Conservation (phyloP, 2,329 filamentous ascomycete genomes). For the Clonostachys byssicola region DNA sequence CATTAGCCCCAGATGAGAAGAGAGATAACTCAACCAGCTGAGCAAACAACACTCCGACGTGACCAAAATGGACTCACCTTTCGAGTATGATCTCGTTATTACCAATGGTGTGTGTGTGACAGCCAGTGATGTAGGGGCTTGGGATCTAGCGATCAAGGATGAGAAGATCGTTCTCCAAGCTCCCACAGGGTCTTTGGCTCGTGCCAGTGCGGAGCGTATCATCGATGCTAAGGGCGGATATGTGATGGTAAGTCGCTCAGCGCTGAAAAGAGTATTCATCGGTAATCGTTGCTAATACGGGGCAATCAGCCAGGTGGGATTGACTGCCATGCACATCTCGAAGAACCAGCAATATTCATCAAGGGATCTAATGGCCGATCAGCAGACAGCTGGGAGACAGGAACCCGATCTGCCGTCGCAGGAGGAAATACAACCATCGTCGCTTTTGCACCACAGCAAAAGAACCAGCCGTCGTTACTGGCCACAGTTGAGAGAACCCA, state of each 20-base stretch:
- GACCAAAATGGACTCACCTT: background rate
- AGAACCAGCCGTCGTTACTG: slow-evolving; percentile 36
- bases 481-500: slow-evolving; percentile 42
- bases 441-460: slow-evolving; percentile 50
- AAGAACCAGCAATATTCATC: slow-evolving; percentile 28
- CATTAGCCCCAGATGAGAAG: too few species aligned
- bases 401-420: slow-evolving; percentile 49
- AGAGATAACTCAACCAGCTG: too few species aligned
- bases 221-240: slow-evolving; percentile 6
- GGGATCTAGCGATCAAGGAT: slow-evolving; percentile 34
- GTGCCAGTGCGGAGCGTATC: background rate
- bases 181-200: slow-evolving; percentile 24
- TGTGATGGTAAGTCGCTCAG: slow-evolving; percentile 2
- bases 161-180: slow-evolving; percentile 35
- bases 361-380: slow-evolving; percentile 13
- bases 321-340: slow-evolving; percentile 32
- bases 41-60: too few species aligned
- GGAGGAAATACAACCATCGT: slow-evolving; percentile 57
- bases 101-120: slow-evolving; percentile 38
- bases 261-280: background rate
- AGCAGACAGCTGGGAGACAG: slow-evolving; percentile 29
- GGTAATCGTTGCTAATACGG: background rate
- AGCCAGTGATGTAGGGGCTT: slow-evolving; percentile 30
- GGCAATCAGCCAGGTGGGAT: slow-evolving; percentile 26
- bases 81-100: slow-evolving; percentile 26